These are phyloP conservation scores for Eleusine indica DNA, from an alignment of 176 grass and related monocot genomes.

Conservation along the genomic window DNA sequence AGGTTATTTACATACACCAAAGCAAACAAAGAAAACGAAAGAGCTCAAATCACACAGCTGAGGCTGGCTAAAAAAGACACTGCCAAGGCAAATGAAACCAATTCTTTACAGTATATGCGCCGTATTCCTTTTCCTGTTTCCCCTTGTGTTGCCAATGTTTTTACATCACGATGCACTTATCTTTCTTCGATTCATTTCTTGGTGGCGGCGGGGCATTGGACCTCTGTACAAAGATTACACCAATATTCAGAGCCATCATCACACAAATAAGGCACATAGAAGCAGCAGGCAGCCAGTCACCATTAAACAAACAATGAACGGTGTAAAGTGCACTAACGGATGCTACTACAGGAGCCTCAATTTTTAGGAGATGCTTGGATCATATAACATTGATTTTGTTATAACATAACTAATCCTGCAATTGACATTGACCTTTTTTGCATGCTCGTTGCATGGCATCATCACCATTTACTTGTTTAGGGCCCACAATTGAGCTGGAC, in stretches of 20 bases:
- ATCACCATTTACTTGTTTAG: background rate
- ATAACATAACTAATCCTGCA: background rate
- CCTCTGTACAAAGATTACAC: constrained; percentile 41
- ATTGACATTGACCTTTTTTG: background rate
- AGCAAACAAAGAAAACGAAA: constrained; percentile 22
- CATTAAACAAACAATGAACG: background rate
- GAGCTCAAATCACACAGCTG: constrained; percentile 26
- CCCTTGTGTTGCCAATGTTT: constrained; percentile 34
- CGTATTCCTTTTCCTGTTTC: constrained; percentile 17
- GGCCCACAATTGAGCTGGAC: background rate
- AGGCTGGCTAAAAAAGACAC: constrained; percentile 31
- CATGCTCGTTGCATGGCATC: background rate
- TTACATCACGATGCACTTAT: constrained; percentile 85
- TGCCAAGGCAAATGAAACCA: constrained; percentile 15
- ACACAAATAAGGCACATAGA: background rate
- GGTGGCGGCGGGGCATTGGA: constrained; percentile 41
- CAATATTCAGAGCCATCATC: constrained; percentile 3
- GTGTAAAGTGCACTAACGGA: background rate
- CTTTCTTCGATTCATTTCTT: constrained; percentile 75
- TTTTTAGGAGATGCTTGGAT: background rate
- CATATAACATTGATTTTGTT: background rate
- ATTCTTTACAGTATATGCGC: constrained; percentile 64
- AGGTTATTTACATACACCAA: constrained; percentile 49
- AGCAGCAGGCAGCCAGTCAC: background rate
- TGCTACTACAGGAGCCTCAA: background rate